Evolutionary conservation across 108 stramenopile species (phyloP).

Genomic region (Skeletonema tropicum): DNA sequence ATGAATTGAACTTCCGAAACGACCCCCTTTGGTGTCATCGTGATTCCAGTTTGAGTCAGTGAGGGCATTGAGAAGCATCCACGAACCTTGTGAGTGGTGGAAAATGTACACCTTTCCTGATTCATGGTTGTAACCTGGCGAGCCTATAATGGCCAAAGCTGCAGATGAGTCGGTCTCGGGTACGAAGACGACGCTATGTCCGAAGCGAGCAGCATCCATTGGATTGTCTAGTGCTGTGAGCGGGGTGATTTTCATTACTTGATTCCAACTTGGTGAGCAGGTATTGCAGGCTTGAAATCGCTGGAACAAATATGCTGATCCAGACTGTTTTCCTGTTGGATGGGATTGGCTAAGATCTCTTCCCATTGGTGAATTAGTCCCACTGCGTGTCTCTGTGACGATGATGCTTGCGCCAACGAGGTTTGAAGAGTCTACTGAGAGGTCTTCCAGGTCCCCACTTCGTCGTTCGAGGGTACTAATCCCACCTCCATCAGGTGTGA

Average conservation of each 20-base stretch:
- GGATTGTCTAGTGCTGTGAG: conserved; percentile 39
- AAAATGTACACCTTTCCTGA: conserved; percentile 52
- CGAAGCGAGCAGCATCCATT: conserved; percentile 42
- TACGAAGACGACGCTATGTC: conserved; percentile 31
- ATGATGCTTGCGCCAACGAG: conserved; percentile 23
- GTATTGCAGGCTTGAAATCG: conserved; percentile 26
- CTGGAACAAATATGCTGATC: conserved; percentile 47
- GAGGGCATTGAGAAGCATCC: conserved; percentile 27
- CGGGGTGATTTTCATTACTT: conserved; percentile 43
- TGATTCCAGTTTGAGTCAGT: conserved; percentile 47
- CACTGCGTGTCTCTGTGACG: conserved; percentile 20
- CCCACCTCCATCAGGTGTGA: conserved; percentile 51
- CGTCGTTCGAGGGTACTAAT: conserved; percentile 36
- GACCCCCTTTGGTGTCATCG: conserved; percentile 13
- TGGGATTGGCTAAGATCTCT: conserved; percentile 16
- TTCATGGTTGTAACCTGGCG: conserved; percentile 37
- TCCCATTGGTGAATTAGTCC: conserved; percentile 44
- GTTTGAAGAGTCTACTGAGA: conserved; percentile 18
- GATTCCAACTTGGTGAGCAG: conserved; percentile 37
- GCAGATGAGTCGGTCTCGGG: conserved; percentile 14
- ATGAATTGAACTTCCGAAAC: conserved; percentile 42
- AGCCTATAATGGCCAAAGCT: conserved; percentile 35
- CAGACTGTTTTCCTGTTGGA: conserved; percentile 48
- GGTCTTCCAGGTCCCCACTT: conserved; percentile 45
- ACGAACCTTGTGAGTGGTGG: conserved; percentile 10